Evolutionary conservation across 495 filamentous ascomycete species (phyloP).

Genomic region (Hypoxylon cercidicola): DNA sequence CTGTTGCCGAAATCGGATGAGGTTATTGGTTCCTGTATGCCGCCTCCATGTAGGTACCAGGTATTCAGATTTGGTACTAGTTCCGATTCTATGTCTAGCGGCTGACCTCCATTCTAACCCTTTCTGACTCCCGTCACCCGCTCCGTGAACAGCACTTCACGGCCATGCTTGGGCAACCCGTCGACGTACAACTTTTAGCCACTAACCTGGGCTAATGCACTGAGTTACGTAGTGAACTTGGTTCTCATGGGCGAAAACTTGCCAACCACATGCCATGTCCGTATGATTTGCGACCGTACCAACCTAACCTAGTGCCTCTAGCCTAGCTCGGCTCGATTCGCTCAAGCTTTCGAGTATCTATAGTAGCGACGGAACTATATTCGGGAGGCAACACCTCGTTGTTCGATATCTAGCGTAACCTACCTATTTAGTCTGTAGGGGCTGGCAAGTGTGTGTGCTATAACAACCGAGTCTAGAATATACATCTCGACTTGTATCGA

Average conservation of each 20-base stretch:
- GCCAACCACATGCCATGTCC: constrained; percentile 21
- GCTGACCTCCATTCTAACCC: constrained; percentile 7
- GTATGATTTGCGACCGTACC: constrained; percentile 17
- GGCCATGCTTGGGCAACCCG: constrained; percentile 4
- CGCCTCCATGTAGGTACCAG: constrained; percentile 3
- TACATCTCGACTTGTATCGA: no score
- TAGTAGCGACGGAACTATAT: constrained; percentile 4
- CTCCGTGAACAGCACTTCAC: constrained; percentile 10
- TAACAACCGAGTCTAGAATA: no score
- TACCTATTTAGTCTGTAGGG: constrained; percentile 9
- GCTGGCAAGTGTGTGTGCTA: background rate
- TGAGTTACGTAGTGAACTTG: constrained; percentile 18
- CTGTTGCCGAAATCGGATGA: constrained; percentile 32
- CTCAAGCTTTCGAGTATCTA: constrained; percentile 16
- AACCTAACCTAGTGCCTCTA: constrained; percentile 1
- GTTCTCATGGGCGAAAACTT: constrained; percentile 7
- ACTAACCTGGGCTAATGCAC: constrained; percentile 21
- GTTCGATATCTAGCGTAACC: constrained; percentile 14
- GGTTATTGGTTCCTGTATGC: constrained; percentile 19
- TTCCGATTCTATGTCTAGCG: constrained; percentile 2
- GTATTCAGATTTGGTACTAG: constrained; percentile 28
- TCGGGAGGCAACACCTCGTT: constrained; percentile 15
- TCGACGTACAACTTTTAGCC: constrained; percentile 25
- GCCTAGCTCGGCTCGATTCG: background rate
- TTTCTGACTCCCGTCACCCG: constrained; percentile 14